Evolutionary conservation across 768 basidiomycete species (phyloP).

Genomic region (Exidia glandulosa): DNA sequence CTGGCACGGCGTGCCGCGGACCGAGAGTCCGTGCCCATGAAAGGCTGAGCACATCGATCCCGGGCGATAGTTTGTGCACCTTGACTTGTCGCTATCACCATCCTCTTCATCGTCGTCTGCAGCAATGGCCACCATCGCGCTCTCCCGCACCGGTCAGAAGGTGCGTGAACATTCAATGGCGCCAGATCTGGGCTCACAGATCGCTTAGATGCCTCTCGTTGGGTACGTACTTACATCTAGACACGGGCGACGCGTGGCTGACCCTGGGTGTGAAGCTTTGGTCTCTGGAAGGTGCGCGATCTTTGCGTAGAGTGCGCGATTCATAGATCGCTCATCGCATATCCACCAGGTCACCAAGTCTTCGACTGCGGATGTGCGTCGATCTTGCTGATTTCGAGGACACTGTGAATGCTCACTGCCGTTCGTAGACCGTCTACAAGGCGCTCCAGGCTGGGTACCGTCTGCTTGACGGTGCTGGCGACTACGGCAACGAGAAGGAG

Average conservation of each 20-base stretch:
- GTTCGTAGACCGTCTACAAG: conserved; percentile 58
- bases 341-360: conserved; percentile 2
- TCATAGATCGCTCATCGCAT: not conserved
- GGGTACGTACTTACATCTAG: conserved; percentile 34
- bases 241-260: conserved; percentile 4
- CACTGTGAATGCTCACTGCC: not conserved
- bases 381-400: not conserved
- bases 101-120: conserved; percentile 5
- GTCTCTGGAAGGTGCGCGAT: conserved; percentile 52
- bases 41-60: not conserved
- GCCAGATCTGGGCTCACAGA: conserved; percentile 2
- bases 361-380: conserved; percentile 5
- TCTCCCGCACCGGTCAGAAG: conserved; percentile 54
- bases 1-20: not conserved
- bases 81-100: not conserved
- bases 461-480: conserved; percentile 75
- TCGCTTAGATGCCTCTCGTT: conserved; percentile 52
- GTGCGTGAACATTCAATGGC: conserved; percentile 18
- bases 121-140: conserved; percentile 38
- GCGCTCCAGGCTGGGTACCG: conserved; percentile 83
- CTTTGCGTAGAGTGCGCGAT: not conserved
- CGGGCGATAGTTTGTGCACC: not conserved
- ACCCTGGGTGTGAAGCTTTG: conserved; percentile 34
- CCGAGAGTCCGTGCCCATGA: not conserved
- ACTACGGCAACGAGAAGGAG: conserved; percentile 86